These are phyloP conservation scores for Stropharia rugosoannulata DNA, from an alignment of 768 basidiomycete species.

Conservation along the genomic window DNA sequence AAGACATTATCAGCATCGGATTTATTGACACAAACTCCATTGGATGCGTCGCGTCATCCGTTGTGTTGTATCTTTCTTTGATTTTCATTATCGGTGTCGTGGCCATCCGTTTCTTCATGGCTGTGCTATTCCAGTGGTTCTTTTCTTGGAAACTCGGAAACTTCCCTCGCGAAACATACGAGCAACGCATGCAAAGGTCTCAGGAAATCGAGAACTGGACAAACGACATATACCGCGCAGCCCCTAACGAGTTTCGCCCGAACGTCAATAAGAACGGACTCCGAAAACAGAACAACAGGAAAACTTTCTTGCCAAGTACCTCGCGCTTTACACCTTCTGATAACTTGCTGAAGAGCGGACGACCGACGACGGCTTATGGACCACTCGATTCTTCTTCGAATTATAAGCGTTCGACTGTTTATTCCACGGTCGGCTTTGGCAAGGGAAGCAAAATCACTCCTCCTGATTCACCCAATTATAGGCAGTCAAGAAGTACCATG, in stretches of 20 bases:
- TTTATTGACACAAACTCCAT: constrained; percentile 94
- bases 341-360: constrained; percentile 51
- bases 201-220: constrained; percentile 96
- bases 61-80: constrained; percentile 93
- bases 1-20: constrained; percentile 85
- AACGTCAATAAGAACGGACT: constrained; percentile 79
- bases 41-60: constrained; percentile 93
- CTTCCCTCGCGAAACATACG: constrained; percentile 90
- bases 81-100: constrained; percentile 98
- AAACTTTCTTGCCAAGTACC: constrained; percentile 62
- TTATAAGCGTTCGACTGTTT: constrained; percentile 61
- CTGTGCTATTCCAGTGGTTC: constrained; percentile 97
- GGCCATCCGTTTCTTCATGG: constrained; percentile 92
- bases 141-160: constrained; percentile 94
- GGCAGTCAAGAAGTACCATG: constrained; percentile 79
- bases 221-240: constrained; percentile 91
- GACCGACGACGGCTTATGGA: constrained; percentile 66
- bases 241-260: constrained; percentile 88
- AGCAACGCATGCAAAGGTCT: constrained; percentile 86
- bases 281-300: constrained; percentile 48
- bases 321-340: constrained; percentile 80
- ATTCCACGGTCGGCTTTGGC: constrained; percentile 36
- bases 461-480: constrained; percentile 69
- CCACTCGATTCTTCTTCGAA: constrained; percentile 58
- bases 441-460: constrained; percentile 56